Conservation (phyloP, 2,329 filamentous ascomycete genomes). For the Plenodomus biglobosus region DNA sequence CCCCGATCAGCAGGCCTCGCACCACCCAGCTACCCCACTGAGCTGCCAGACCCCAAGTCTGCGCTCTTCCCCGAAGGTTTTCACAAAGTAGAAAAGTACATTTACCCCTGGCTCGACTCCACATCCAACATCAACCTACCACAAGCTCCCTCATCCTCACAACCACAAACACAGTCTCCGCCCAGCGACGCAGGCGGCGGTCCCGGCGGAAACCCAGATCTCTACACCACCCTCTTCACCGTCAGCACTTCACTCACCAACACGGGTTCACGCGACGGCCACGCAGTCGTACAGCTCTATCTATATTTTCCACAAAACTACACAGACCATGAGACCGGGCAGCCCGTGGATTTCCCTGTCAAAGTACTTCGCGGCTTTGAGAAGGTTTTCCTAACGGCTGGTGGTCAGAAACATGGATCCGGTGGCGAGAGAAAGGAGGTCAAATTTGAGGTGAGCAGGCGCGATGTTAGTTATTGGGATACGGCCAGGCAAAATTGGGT, state of each 20-base stretch:
- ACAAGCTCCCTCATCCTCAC: constrained; percentile 56
- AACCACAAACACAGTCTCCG: constrained; percentile 54
- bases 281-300: constrained; percentile 61
- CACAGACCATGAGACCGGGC: constrained; percentile 46
- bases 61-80: constrained; percentile 64
- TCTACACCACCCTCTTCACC: constrained; percentile 60
- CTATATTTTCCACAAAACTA: constrained; percentile 51
- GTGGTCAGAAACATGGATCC: constrained; percentile 20
- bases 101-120: constrained; percentile 69
- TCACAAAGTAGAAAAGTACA: constrained; percentile 65
- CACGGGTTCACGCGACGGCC: constrained; percentile 58
- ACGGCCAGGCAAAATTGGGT: constrained; percentile 47
- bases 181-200: constrained; percentile 68
- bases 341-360: constrained; percentile 60
- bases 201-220: constrained; percentile 67
- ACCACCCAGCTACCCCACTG: constrained; percentile 53
- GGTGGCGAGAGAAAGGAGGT: constrained; percentile 29
- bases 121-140: constrained; percentile 52
- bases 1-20: constrained; percentile 39
- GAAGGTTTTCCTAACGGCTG: constrained; percentile 43
- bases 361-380: constrained; percentile 48
- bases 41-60: constrained; percentile 57
- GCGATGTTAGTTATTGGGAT: constrained; percentile 49
- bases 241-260: constrained; percentile 62
- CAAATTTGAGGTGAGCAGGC: constrained; percentile 43